Evolutionary conservation across 805 yeast genomes (phyloP), one percentile per base, ranked within the genome.

Genomic region (Tetrapisispora pingtungensis): DNA sequence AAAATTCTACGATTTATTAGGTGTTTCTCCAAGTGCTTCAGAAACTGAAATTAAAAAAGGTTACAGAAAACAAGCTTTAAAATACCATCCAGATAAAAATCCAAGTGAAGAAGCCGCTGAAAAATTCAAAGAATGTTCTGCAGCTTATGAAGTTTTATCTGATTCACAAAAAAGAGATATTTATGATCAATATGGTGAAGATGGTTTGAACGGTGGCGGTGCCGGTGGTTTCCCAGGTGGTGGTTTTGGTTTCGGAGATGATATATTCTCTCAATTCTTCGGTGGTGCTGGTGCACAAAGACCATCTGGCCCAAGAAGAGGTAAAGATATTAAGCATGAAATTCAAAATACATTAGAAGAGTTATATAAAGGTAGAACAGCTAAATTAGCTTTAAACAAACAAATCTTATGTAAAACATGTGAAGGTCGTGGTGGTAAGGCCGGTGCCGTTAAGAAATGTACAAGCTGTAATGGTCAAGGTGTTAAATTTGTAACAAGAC

Each of bases 351-450:
- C 95, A 38, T 74, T 93, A 58, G 97, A 90, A 68, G 97, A 93
- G 65, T 73, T 93, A 50, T 93, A 80, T 77, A 84, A 82, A 68
- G 98, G 99, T 51, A 84, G 89, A 72, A 80, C 87, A 38, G 81
- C 96, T 47, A 93, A 93, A 70, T 75, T 93, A 71, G 96, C 97
- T 8, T 75, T 93, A 50, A 87, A 88, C 71, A 88, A 87, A 73
- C 89, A 96, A 44, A 74, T 90, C 36, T 69, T 87, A 55, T 93
- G 99, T 78, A 75, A 77, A 61, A 61, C 77, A 40, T 93, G 99
- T 75, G 82, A 85, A 45, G 98, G 98, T 59, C 80, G 80, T 59
- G 99, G 99, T 67, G 99, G 98, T 70, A 86, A 86, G 61, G 84
- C 80, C 55, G 95, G 93, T 51, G 73, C 85, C 46, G 95, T 89